Conservation (phyloP, 2,329 filamentous ascomycete genomes). For the Microthyrium microscopicum region DNA sequence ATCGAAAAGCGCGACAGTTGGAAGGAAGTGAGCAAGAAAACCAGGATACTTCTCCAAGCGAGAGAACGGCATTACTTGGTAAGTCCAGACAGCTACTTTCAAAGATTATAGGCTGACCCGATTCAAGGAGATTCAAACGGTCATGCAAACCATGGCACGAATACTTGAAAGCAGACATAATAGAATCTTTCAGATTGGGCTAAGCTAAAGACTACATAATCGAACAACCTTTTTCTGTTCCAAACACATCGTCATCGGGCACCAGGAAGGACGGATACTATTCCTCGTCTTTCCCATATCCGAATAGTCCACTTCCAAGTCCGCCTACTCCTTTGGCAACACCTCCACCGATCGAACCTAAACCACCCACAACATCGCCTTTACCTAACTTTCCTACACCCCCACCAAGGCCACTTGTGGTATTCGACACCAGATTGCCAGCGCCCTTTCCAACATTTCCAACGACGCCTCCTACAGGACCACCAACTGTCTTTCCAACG, state of each 20-base stretch:
- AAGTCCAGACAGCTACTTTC: too few species aligned
- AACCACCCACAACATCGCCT: constrained; percentile 27
- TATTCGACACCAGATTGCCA: constrained; percentile 23
- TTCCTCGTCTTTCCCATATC: constrained; percentile 13
- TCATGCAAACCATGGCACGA: too few species aligned
- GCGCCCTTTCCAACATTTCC: constrained; percentile 26
- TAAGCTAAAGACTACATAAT: too few species aligned
- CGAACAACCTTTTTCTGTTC: too few species aligned
- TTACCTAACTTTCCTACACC: constrained; percentile 28
- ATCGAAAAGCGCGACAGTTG: constrained; percentile 17
- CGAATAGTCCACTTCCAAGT: constrained; percentile 18
- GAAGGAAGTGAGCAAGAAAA: background rate
- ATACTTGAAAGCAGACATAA: too few species aligned
- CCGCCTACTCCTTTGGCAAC: constrained; percentile 22
- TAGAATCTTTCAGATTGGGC: too few species aligned
- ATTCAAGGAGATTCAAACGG: too few species aligned
- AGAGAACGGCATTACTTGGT: background rate
- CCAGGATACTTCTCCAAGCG: background rate
- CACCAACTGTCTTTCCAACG: constrained; percentile 15
- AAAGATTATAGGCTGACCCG: too few species aligned
- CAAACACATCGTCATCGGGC: too few species aligned
- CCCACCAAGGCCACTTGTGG: constrained; percentile 27
- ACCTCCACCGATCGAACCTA: constrained; percentile 25
- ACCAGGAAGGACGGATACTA: too few species aligned
- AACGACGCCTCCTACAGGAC: constrained; percentile 24